Conservation (phyloP, 148 eudicot genomes). For the Camellia granthamiana region DNA sequence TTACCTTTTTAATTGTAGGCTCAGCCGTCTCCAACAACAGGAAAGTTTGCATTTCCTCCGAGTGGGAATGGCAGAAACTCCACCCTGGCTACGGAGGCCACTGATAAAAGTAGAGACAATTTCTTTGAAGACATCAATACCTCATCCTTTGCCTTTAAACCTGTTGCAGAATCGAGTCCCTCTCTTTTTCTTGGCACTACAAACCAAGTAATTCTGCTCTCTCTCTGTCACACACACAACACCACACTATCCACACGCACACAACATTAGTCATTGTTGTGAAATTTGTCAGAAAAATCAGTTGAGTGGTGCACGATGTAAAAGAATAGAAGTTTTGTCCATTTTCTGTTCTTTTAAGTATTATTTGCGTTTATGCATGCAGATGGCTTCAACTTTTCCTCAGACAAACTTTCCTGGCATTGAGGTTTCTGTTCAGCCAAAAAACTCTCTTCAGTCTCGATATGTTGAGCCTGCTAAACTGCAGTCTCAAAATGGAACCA, state of each 20-base stretch:
- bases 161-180: slow-evolving; percentile 33
- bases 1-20: slow-evolving; percentile 27
- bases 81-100: slow-evolving; percentile 14
- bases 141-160: slow-evolving; percentile 48
- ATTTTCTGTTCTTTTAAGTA: neutral
- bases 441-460: slow-evolving; percentile 17
- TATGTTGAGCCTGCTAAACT: slow-evolving; percentile 24
- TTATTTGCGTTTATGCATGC: neutral
- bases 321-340: neutral
- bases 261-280: neutral
- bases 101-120: slow-evolving; percentile 31
- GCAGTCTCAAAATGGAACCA: slow-evolving; percentile 12
- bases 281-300: neutral
- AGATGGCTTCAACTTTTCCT: slow-evolving; percentile 25
- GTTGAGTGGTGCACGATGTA: neutral
- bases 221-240: neutral
- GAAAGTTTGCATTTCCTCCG: slow-evolving; percentile 32
- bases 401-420: slow-evolving; percentile 24
- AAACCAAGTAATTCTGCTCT: slow-evolving; percentile 31
- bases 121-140: slow-evolving; percentile 23
- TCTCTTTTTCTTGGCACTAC: slow-evolving; percentile 15
- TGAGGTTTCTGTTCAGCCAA: slow-evolving; percentile 27
- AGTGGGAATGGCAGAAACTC: slow-evolving; percentile 30
- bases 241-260: neutral
- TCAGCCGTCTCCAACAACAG: slow-evolving; percentile 66